These are phyloP conservation scores for Fusarium floridanum DNA, from an alignment of 2,329 filamentous ascomycete genomes.

Conservation along the genomic window DNA sequence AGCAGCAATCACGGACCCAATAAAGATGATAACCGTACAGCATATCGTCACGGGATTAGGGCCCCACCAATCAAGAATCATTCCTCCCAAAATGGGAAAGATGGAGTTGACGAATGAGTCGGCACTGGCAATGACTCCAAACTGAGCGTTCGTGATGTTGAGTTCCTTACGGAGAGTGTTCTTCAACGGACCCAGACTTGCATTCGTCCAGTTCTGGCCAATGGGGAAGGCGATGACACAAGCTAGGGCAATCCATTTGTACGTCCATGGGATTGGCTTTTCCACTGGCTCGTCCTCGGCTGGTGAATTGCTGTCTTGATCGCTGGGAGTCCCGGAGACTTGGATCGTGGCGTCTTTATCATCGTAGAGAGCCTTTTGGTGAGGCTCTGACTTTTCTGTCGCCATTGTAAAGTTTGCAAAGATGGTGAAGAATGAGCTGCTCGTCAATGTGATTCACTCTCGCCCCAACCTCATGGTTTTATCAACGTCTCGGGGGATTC, in stretches of 20 bases:
- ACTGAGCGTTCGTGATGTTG: conserved; percentile 42
- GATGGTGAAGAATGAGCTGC: neutral
- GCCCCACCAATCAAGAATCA: conserved; percentile 45
- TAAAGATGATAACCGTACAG: conserved; percentile 36
- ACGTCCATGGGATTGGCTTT: conserved; percentile 8
- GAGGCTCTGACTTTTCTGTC: neutral
- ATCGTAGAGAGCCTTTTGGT: neutral
- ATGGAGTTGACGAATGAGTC: conserved; percentile 44
- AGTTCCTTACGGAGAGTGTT: conserved; percentile 42
- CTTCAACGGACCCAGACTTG: conserved; percentile 40
- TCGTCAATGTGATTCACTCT: neutral
- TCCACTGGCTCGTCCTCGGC: neutral
- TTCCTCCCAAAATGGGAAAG: conserved; percentile 41
- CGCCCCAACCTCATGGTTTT: neutral
- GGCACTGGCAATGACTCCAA: conserved; percentile 43
- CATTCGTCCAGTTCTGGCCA: conserved; percentile 38
- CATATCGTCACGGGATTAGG: conserved; percentile 39
- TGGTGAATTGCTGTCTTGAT: neutral
- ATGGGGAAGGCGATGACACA: conserved; percentile 42
- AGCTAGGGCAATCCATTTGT: conserved; percentile 43
- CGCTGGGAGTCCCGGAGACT: neutral
- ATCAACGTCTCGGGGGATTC: neutral
- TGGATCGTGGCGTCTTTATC: neutral
- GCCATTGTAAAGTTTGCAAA: neutral
- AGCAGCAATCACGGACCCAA: conserved; percentile 40